Percentiles rank a stretch among this genome's conserved stretches.
phyloP scores from a whole-genome alignment of 257 asterid genomes.

The Buddleja alternifolia region DNA sequence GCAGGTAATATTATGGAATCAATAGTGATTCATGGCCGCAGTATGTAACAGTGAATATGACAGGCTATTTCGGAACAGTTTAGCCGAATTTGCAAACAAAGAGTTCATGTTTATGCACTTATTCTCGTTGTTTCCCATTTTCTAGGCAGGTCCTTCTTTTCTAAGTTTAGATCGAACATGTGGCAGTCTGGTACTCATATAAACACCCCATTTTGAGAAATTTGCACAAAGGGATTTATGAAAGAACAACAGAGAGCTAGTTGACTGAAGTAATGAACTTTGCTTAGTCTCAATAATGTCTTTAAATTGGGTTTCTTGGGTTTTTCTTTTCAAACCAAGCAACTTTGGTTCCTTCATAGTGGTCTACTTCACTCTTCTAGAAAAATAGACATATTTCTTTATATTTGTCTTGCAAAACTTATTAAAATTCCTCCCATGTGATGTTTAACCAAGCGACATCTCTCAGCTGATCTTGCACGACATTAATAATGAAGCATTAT shows the following conservation, averaged over 20 bases:
- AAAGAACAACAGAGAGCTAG: background rate
- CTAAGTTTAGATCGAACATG: background rate
- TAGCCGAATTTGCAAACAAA: background rate
- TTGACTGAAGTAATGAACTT: conserved; percentile 3
- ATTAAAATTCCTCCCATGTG: background rate
- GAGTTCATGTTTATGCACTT: background rate
- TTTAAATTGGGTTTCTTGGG: conserved; percentile 23
- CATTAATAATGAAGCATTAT: background rate
- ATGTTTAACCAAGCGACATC: background rate
- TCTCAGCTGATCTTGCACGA: background rate
- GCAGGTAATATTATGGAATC: conserved; percentile 49
- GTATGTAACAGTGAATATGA: background rate
- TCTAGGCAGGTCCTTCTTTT: background rate
- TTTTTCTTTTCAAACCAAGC: conserved; percentile 12
- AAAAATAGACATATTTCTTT: background rate
- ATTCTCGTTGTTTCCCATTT: background rate
- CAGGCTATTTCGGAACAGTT: background rate
- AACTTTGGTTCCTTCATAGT: background rate
- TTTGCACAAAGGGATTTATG: background rate
- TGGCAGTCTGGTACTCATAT: background rate
- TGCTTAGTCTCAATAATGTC: conserved; percentile 2
- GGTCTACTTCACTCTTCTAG: background rate
- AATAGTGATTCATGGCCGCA: conserved; percentile 4
- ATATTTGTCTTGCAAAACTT: background rate
- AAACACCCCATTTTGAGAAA: background rate